Percentiles rank a stretch among this genome's conserved stretches.
Evolutionary conservation across 2,329 filamentous ascomycete species (phyloP).

Genomic region (Colletotrichum horii): DNA sequence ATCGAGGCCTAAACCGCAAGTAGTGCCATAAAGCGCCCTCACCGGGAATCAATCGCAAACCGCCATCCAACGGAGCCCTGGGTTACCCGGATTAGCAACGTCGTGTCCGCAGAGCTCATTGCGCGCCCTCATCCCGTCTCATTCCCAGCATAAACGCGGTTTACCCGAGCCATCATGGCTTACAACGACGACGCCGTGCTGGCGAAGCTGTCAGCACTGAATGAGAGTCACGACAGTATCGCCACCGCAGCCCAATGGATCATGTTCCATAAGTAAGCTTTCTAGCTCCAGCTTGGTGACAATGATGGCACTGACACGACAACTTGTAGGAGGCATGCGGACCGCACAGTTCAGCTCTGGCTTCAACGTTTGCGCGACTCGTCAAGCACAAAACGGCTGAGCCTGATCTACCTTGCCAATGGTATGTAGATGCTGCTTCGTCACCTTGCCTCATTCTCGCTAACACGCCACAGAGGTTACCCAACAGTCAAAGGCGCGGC

Average conservation of each 20-base stretch:
- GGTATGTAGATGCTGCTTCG: slow-evolving; percentile 57
- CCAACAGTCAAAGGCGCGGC: slow-evolving; percentile 92
- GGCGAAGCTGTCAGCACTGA: slow-evolving; percentile 92
- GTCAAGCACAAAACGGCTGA: slow-evolving; percentile 82
- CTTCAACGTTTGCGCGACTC: slow-evolving; percentile 88
- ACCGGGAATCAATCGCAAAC: not conserved
- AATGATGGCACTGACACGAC: not conserved
- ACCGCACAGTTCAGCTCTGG: slow-evolving; percentile 92
- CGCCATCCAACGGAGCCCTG: not conserved
- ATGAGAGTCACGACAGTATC: slow-evolving; percentile 98
- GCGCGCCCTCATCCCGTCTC: not conserved
- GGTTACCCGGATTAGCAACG: not conserved
- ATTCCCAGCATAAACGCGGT: not conserved
- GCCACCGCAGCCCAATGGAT: slow-evolving; percentile 98
- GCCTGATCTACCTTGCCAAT: slow-evolving; percentile 93
- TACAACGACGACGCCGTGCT: slow-evolving; percentile 96
- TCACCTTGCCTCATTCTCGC: not conserved
- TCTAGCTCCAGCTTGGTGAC: not conserved
- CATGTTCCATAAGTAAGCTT: slow-evolving; percentile 78
- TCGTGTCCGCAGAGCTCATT: not conserved
- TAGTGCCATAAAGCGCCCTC: slow-evolving; percentile 1
- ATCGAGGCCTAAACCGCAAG: not conserved
- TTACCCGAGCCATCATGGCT: slow-evolving; percentile 66
- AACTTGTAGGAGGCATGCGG: slow-evolving; percentile 79
- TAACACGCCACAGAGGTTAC: slow-evolving; percentile 74